Evolutionary conservation across 345 rosid genomes (phyloP), one percentile per base, ranked within the genome.

Genomic region (Triadica sebifera): DNA sequence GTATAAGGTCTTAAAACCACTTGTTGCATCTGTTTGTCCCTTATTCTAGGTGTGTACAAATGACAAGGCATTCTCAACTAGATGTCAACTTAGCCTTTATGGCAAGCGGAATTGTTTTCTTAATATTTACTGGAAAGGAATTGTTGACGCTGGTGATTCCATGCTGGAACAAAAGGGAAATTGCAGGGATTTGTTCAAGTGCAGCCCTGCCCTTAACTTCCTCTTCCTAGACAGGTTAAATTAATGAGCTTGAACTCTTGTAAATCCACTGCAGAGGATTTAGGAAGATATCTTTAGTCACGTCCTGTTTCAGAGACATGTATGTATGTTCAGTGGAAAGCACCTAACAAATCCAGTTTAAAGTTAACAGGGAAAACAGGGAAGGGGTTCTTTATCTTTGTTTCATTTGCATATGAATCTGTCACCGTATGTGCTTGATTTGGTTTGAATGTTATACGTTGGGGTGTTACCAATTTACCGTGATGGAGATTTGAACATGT

Each of bases 131-230:
- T 65, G 69, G 46, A 20, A 65, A 43, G 25, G 10, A 12, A 46
- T 45, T 22, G n/a, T 17, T 20, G 20, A 45, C 4, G 49, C 29
- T 7, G 41, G 41, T 20, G 69, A 39, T 16, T 50, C 53, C 69
- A 45, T 65, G 69, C 47, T n/a, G 37, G 52, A 65, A 41, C 19
- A 52, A 25, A 39, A 65, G 69, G 51, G 52, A 65, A 43, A 15
- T 46, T 65, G 25, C 41, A 6, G 59, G 41, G 45, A 65, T 22
- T 68, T 68, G 59, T 51, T 50, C 41, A 25, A 34, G 8, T 67
- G 13, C 8, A 47, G 13, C 22, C 9, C 55, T 50, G 29, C 38
- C 12, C 59, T 55, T 5, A 11, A 45, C 17, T 53, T n/a, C 61
- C 11, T 24, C 53, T 22, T 9, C 45, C 6, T 51, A 10, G 45